phyloP scores from a whole-genome alignment of 2,329 filamentous ascomycete genomes.

The Colletotrichum phormii region DNA sequence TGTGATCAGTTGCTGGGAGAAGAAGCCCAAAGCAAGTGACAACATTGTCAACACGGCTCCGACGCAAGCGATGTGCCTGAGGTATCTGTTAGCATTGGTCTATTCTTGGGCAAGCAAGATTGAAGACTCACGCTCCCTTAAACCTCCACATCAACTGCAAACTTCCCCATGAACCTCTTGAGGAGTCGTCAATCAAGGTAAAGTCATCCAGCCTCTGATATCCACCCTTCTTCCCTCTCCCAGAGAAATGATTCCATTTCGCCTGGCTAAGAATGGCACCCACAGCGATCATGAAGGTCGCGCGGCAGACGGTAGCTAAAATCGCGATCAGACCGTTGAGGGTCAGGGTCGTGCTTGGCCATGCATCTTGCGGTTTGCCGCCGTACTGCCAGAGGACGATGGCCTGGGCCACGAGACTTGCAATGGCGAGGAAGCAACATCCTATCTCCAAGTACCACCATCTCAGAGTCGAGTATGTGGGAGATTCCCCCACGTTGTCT shows the following conservation, averaged over 20 bases:
- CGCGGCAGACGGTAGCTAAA: slow-evolving; percentile 40
- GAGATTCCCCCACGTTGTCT: not conserved
- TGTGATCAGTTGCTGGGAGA: slow-evolving; percentile 51
- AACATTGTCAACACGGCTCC: slow-evolving; percentile 50
- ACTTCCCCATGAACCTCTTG: slow-evolving; percentile 36
- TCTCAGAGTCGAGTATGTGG: not conserved
- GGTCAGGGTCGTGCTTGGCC: slow-evolving; percentile 39
- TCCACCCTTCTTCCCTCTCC: not conserved
- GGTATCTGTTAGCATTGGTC: not conserved
- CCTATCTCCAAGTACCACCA: slow-evolving; percentile 7
- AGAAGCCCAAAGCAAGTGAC: slow-evolving; percentile 50
- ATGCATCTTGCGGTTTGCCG: slow-evolving; percentile 37
- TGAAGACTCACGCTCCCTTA: slow-evolving; percentile 24
- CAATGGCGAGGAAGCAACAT: not conserved
- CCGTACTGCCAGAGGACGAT: slow-evolving; percentile 13
- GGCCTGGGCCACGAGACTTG: not conserved
- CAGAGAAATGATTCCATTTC: slow-evolving; percentile 41
- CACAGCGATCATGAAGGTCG: slow-evolving; percentile 40
- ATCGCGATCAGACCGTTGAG: slow-evolving; percentile 43
- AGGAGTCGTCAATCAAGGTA: slow-evolving; percentile 39
- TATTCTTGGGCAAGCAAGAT: too few relatives aligned
- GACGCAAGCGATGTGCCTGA: slow-evolving; percentile 47
- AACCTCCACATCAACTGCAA: slow-evolving; percentile 36
- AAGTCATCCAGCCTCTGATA: slow-evolving; percentile 37
- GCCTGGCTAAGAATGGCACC: slow-evolving; percentile 41